Evolutionary conservation across 2,329 filamentous ascomycete species (phyloP).

Genomic region (Scytalidium sp.): DNA sequence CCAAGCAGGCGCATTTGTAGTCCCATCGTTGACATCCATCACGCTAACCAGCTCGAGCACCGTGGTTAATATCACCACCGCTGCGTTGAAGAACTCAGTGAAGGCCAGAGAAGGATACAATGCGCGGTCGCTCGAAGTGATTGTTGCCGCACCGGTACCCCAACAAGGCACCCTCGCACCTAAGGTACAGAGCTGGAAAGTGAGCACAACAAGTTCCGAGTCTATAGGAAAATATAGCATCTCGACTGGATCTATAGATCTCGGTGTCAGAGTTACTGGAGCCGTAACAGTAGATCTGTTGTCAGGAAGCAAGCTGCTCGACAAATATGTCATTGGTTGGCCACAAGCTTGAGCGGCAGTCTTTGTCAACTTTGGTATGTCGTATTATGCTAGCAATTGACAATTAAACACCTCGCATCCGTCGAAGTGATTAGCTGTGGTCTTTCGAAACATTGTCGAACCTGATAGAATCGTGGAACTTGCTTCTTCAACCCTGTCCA

Average conservation of each 20-base stretch:
- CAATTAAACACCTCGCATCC: too few relatives aligned
- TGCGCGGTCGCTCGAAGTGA: slow-evolving; percentile 1
- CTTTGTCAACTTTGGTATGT: too few relatives aligned
- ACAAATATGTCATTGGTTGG: neutral
- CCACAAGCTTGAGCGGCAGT: too few relatives aligned
- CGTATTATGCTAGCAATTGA: too few relatives aligned
- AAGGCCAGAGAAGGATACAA: neutral
- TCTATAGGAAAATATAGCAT: slow-evolving; percentile 10
- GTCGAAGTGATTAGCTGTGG: too few relatives aligned
- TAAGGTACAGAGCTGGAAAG: slow-evolving; percentile 8
- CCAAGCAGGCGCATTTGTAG: slow-evolving; percentile 10
- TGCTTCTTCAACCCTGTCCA: too few relatives aligned
- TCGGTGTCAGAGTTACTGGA: slow-evolving; percentile 10
- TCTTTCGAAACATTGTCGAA: too few relatives aligned
- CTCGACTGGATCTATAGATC: slow-evolving; percentile 11
- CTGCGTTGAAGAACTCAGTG: neutral
- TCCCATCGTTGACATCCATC: slow-evolving; percentile 10
- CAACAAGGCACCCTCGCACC: slow-evolving; percentile 14
- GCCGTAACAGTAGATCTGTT: slow-evolving; percentile 6
- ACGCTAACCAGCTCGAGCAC: slow-evolving; percentile 2
- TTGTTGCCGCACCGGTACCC: slow-evolving; percentile 10
- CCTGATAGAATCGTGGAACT: too few relatives aligned
- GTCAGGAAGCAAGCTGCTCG: neutral
- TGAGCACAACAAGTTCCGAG: neutral
- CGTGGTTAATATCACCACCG: slow-evolving; percentile 10